Evolutionary conservation across 2,329 filamentous ascomycete species (phyloP), one percentile per base, ranked within the genome.

Genomic region (Aspergillus sergii): DNA sequence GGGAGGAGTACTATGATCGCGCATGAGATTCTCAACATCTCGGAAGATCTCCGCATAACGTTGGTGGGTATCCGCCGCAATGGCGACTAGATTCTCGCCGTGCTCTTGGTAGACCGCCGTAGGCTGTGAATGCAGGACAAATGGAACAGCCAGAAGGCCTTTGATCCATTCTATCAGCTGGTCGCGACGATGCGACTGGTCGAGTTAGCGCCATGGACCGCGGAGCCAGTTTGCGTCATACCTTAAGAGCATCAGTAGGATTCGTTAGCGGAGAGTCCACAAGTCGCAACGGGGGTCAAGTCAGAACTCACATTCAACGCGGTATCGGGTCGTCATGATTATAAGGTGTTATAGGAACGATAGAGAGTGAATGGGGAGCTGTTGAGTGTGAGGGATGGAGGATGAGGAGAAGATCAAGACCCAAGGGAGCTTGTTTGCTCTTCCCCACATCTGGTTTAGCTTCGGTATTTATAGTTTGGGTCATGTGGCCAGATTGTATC

Each of bases 161-260:
- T 99, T 98, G 83, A 98, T 92, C 94, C 94, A 98, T 90, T 97
- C 93, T 63, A 87, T 87, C 85, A 97, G 88, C 78, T 97, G 94
- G 77, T 97, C 94, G 75, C 94, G 85, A 60, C 94, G 88, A 81
- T 97, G 94, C 58, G 93, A 94, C 86, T 96, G 55, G 23, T 9
- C 32, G 12, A 21, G 51, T 55, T 55, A 55, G 36, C 30, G 39
- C 4, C 23, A 28, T 28, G n/a, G 21, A 28, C 14, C n/a, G 41
- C 21, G 23, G 34, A 30, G 51, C 26, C 28, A 5, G 34, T 14
- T 6, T 54, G 50, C 46, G 28, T 54, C 54, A 66, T 74, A 87
- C 86, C 83, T 89, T 89, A 72, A 89, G 83, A 32, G 87, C 86
- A 81, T 91, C 88, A 90, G 63, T 26, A 57, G 19, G 16, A 46